A percentile compares a stretch with the other conserved stretches of the same genome.
Evolutionary conservation across 805 yeast genomes (phyloP).

Genomic region (Suhomyces pyralidae): DNA sequence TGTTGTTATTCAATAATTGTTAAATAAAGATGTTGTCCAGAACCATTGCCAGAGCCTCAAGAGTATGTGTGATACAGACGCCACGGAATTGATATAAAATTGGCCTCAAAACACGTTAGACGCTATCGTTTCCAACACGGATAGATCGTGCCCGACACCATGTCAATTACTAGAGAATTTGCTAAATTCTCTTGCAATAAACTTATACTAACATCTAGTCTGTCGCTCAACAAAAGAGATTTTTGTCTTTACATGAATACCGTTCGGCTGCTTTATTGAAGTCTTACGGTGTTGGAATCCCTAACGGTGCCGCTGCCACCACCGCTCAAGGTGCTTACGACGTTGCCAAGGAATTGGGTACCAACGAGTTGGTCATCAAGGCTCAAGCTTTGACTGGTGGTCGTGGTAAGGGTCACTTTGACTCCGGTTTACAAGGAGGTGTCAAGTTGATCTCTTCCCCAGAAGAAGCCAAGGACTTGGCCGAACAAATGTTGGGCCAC

Average conservation of each 20-base stretch:
- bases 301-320: constrained; percentile 86
- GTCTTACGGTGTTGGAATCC: constrained; percentile 84
- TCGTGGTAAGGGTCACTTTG: constrained; percentile 98
- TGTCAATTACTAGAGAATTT: background rate
- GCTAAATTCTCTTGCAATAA: background rate
- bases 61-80: constrained; percentile 31
- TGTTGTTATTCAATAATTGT: background rate
- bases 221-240: constrained; percentile 49
- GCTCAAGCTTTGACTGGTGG: constrained; percentile 99
- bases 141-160: background rate
- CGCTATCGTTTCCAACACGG: background rate
- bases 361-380: constrained; percentile 87
- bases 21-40: constrained; percentile 37
- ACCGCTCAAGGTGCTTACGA: constrained; percentile 85
- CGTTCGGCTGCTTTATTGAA: constrained; percentile 87
- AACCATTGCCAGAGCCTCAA: constrained; percentile 41
- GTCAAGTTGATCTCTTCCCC: constrained; percentile 84
- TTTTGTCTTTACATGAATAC: constrained; percentile 89
- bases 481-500: constrained; percentile 87
- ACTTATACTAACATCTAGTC: constrained; percentile 23
- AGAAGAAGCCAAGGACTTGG: constrained; percentile 81
- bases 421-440: constrained; percentile 94
- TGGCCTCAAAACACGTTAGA: background rate
- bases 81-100: background rate
- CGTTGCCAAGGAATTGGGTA: constrained; percentile 71